Conservation (phyloP, 2,329 filamentous ascomycete genomes). For the Cytospora schulzeri region DNA sequence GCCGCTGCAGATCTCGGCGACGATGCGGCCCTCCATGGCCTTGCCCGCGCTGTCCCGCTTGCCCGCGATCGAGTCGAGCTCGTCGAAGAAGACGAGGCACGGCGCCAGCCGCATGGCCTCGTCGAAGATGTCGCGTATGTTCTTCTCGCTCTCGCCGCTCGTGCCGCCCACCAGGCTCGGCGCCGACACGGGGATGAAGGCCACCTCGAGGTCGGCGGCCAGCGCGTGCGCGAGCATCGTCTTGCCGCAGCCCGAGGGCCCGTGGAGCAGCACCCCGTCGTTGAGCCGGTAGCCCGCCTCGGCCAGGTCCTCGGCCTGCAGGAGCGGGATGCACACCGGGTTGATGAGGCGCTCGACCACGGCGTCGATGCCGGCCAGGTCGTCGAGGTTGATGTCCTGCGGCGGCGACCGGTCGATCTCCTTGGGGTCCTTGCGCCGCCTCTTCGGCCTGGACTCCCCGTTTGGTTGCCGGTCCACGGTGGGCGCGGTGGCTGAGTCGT, state of each 20-base stretch:
- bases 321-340: slow-evolving; percentile 72
- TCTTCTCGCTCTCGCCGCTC: slow-evolving; percentile 88
- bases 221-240: slow-evolving; percentile 82
- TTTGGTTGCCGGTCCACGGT: slow-evolving; percentile 58
- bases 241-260: slow-evolving; percentile 84
- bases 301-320: slow-evolving; percentile 66
- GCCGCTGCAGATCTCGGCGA: slow-evolving; percentile 79
- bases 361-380: slow-evolving; percentile 76
- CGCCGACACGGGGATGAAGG: slow-evolving; percentile 80
- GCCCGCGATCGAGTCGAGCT: slow-evolving; percentile 88
- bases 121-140: slow-evolving; percentile 82
- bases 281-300: slow-evolving; percentile 69
- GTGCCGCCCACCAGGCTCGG: slow-evolving; percentile 83
- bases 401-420: slow-evolving; percentile 66
- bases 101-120: slow-evolving; percentile 85
- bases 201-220: slow-evolving; percentile 72
- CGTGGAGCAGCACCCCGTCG: slow-evolving; percentile 76
- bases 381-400: slow-evolving; percentile 66
- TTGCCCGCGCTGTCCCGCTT: slow-evolving; percentile 81
- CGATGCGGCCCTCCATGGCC: slow-evolving; percentile 88
- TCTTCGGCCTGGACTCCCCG: slow-evolving; percentile 68
- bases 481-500: slow-evolving; percentile 33
- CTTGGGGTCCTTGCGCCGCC: slow-evolving; percentile 56
- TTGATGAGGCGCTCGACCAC: slow-evolving; percentile 71
- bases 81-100: slow-evolving; percentile 87